Percentiles rank a stretch among this genome's conserved stretches.
These are phyloP conservation scores for Cadophora sp. DNA, from an alignment of 2,329 filamentous ascomycete species.

Conservation along the genomic window DNA sequence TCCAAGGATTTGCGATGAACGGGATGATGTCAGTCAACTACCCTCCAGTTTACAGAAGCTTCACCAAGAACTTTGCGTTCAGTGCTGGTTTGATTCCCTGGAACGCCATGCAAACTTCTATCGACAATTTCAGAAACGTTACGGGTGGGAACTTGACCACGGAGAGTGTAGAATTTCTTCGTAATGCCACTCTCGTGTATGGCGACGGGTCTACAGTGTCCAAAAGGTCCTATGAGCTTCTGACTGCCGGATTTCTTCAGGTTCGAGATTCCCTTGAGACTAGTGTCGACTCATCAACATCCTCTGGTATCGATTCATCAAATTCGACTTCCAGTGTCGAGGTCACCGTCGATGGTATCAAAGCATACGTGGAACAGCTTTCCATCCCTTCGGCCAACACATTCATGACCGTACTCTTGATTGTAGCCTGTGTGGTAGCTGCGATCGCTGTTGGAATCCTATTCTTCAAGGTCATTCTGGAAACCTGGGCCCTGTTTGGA, in stretches of 20 bases:
- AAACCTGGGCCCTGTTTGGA: constrained; percentile 89
- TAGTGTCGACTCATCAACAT: constrained; percentile 50
- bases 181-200: constrained; percentile 78
- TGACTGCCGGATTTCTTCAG: constrained; percentile 55
- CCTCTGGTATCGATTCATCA: constrained; percentile 30
- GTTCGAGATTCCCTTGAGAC: constrained; percentile 60
- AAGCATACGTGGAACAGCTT: constrained; percentile 83
- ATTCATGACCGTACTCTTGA: constrained; percentile 92
- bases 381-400: constrained; percentile 87
- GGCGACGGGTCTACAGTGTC: constrained; percentile 62
- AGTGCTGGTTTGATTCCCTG: constrained; percentile 85
- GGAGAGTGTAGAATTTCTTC: constrained; percentile 77
- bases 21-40: constrained; percentile 95
- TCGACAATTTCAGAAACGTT: constrained; percentile 79
- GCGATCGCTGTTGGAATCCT: constrained; percentile 86
- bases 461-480: constrained; percentile 88
- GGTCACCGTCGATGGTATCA: constrained; percentile 73
- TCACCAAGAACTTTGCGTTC: constrained; percentile 92
- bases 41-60: constrained; percentile 86
- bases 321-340: constrained; percentile 48
- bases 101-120: constrained; percentile 78
- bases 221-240: constrained; percentile 61
- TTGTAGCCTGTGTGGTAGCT: constrained; percentile 87
- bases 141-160: constrained; percentile 88
- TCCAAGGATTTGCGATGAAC: constrained; percentile 93